Base-by-base conservation (phyloP, 495 filamentous ascomycete genomes). In the Talaromyces thailandensis region DNA sequence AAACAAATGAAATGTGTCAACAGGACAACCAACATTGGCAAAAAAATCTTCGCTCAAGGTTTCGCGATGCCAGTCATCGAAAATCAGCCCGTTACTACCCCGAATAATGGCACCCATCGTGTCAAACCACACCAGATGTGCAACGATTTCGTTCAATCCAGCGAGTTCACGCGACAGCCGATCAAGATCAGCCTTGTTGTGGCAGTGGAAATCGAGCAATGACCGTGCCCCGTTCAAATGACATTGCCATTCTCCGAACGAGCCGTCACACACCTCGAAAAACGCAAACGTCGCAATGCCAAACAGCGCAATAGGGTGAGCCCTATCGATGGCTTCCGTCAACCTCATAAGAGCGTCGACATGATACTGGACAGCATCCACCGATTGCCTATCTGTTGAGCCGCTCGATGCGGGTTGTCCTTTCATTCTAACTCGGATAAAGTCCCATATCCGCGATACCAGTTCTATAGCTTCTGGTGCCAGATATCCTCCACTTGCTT, bases 261-360 rank as follows among this genome's bases (percentile, higher is more conserved):
- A 66, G 2, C 69, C 71, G 18, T 70, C 69, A 45, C 71, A 73
- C 0, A 74, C 69, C 57, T 73, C 72, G 40, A 74, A 73, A 23
- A 74, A 71, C 2, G 72, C 70, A 28, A 74, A 73, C 4, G 71
- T 71, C 0, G 69, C 72, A 9, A 74, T 74, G 0, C 71, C 72
- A 45, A 74, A 70, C 14, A 74, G 55, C 4, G 71, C 71, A 51
- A 74, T 66, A 0, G 72, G 72, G 50, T 74, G 66, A 6, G 68
- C 71, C 7, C 67, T 69, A 26, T 71, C 68, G 14, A 74, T 68
- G 11, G 72, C 64, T 45, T 69, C 64, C 28, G 64, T 71, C 23
- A 74, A 61, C 18, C 71, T 70, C 23, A 65, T 66, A 9, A 74
- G 37, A 1, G 72, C 72, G 6, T 64, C 53, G 4, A 74, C 62